Evolutionary conservation across 1,284 basidiomycete genomes (phyloP), one percentile per base, ranked within the genome.

Genomic region (Fomitopsis palustris): DNA sequence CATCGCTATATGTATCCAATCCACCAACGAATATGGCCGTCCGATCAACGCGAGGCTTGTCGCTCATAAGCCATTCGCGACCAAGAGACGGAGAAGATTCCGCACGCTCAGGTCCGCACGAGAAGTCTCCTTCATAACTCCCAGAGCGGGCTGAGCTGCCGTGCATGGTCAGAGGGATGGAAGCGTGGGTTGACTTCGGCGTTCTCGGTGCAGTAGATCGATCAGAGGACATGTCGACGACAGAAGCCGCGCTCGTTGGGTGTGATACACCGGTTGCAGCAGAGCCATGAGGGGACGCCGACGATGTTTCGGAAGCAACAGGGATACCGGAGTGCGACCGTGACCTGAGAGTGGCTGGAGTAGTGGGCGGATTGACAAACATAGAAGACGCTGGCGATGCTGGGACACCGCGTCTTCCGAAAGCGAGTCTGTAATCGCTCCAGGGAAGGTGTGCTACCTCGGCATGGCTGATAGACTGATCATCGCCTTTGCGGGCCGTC

Each of bases 21-120:
- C 89, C 89, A 14, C 90, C 89, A 29, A 91, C 86, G 67, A 91
- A 92, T 23, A 92, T 76, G 0, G 87, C 85, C 2, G 79, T 83
- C 0, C 84, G 85, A 68, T 91, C 87, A 14, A 87, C 67, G 21
- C 81, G 63, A 55, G 64, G 69, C 43, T 67, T 70, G 33, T 72
- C 67, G 58, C 75, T 73, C 14, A 67, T 70, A 49, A 27, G 9
- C 49, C 49, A 52, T 4, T 37, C 31, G 6, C 35, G 31, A 14
- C 19, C 14, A 14, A 35, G 31, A n/a, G 12, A 9, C 12, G 12
- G 29, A 8, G 17, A 23, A 3, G n/a, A 16, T 6, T n/a, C 25
- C 25, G 10, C 35, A 23, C 17, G 17, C 16, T 43, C 51, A 17
- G 19, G 31, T 3, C 12, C 33, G n/a, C 27, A 29, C 33, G 14